phyloP scores from a whole-genome alignment of 2,329 filamentous ascomycete species.

The Lecanicillium sp. region DNA sequence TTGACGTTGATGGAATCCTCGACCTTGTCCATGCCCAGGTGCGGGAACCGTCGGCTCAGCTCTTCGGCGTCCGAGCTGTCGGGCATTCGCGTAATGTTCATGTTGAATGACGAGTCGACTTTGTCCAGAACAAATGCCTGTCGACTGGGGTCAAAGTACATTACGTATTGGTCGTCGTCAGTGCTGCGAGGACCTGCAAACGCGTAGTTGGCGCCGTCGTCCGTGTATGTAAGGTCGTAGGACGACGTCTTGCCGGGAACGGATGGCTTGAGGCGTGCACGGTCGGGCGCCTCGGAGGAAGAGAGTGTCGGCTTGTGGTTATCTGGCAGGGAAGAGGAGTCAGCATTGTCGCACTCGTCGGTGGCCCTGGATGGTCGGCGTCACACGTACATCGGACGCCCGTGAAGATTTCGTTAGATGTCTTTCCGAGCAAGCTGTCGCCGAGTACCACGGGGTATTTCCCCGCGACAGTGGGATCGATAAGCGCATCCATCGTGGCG shows the following conservation, averaged over 20 bases:
- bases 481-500: slow-evolving; percentile 34
- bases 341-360: background rate
- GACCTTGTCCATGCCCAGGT: slow-evolving; percentile 43
- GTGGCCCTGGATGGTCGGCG: too few relatives aligned
- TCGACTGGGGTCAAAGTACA: slow-evolving; percentile 69
- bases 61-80: slow-evolving; percentile 56
- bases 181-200: slow-evolving; percentile 55
- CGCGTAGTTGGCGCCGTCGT: slow-evolving; percentile 51
- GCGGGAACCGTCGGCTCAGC: slow-evolving; percentile 61
- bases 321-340: slow-evolving; percentile 37
- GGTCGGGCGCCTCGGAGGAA: slow-evolving; percentile 41
- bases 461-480: slow-evolving; percentile 55
- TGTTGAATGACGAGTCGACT: slow-evolving; percentile 74
- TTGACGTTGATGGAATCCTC: slow-evolving; percentile 16
- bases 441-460: slow-evolving; percentile 60
- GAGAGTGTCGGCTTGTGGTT: slow-evolving; percentile 55
- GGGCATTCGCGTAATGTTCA: slow-evolving; percentile 73
- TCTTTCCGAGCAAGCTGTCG: slow-evolving; percentile 52
- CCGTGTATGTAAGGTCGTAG: slow-evolving; percentile 51
- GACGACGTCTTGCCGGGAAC: slow-evolving; percentile 42
- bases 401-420: slow-evolving; percentile 53
- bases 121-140: slow-evolving; percentile 78
- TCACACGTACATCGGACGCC: slow-evolving; percentile 52
- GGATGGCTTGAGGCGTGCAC: slow-evolving; percentile 46
- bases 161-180: slow-evolving; percentile 53